Evolutionary conservation across 2,329 filamentous ascomycete species (phyloP).

Genomic region (Scedosporium dehoogii): DNA sequence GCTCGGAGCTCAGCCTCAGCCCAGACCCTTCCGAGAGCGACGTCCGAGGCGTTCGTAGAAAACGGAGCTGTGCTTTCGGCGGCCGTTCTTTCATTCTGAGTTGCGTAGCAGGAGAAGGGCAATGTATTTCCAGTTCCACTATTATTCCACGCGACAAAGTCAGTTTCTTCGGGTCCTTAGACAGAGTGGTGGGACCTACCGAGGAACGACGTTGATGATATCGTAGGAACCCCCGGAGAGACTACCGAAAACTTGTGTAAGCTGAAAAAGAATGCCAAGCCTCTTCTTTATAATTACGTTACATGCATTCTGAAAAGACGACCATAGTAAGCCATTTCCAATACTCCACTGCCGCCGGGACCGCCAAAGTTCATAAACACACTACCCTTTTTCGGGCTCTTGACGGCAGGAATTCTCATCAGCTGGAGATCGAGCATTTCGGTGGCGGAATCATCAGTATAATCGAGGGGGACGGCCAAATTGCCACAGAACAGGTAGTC

Average conservation of each 20-base stretch:
- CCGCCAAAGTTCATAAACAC: constrained; percentile 23
- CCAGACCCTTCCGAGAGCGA: constrained; percentile 6
- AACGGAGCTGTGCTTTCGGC: constrained; percentile 7
- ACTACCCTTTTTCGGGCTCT: constrained; percentile 18
- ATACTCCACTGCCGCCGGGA: constrained; percentile 14
- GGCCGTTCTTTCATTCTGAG: constrained; percentile 7
- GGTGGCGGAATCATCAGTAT: constrained; percentile 14
- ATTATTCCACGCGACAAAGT: constrained; percentile 6
- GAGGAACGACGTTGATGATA: constrained; percentile 8
- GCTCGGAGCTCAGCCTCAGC: constrained; percentile 2
- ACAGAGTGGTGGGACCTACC: constrained; percentile 12
- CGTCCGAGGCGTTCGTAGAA: constrained; percentile 10
- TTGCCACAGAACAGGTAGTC: constrained; percentile 16
- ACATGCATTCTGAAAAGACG: not conserved
- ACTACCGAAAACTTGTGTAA: not conserved
- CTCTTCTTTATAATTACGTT: not conserved
- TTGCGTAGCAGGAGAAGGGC: constrained; percentile 15
- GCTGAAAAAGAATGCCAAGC: too few relatives aligned
- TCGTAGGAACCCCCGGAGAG: constrained; percentile 4
- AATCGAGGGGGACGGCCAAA: constrained; percentile 23
- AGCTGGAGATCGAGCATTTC: constrained; percentile 18
- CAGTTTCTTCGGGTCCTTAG: constrained; percentile 7
- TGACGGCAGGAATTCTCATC: constrained; percentile 16
- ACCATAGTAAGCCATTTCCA: not conserved
- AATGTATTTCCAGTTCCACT: constrained; percentile 19